Percentiles rank a stretch among this genome's conserved stretches.
These are phyloP conservation scores for Trichoderma endophyticum DNA, from an alignment of 2,329 filamentous ascomycete species.

Conservation along the genomic window DNA sequence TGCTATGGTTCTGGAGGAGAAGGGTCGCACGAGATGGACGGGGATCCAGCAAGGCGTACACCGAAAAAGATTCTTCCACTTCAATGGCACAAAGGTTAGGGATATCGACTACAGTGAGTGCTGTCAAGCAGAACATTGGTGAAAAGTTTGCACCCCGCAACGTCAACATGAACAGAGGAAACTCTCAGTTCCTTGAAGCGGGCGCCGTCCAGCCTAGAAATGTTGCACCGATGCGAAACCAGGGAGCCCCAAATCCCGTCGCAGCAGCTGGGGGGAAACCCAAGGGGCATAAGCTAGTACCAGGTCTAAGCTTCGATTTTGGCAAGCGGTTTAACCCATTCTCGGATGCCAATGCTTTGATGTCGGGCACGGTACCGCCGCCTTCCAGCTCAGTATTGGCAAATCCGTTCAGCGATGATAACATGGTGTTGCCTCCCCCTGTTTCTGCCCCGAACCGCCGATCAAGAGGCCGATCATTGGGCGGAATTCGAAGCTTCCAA, in stretches of 20 bases:
- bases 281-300: constrained; percentile 37
- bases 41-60: background rate
- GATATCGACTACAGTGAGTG: background rate
- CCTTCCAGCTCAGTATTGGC: constrained; percentile 20
- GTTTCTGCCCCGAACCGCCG: constrained; percentile 35
- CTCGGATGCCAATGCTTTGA: constrained; percentile 43
- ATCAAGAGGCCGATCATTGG: constrained; percentile 47
- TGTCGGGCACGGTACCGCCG: background rate
- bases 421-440: constrained; percentile 38
- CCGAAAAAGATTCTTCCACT: constrained; percentile 47
- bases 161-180: constrained; percentile 51
- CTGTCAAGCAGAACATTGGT: background rate
- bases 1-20: constrained; percentile 52
- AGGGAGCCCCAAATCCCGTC: background rate
- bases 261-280: constrained; percentile 25
- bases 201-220: constrained; percentile 42
- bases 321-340: constrained; percentile 41
- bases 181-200: constrained; percentile 48
- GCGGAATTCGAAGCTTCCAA: constrained; percentile 28
- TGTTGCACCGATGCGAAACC: background rate
- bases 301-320: constrained; percentile 37
- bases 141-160: constrained; percentile 21
- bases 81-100: constrained; percentile 13
- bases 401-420: constrained; percentile 48
- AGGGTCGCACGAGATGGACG: constrained; percentile 24